Conservation (phyloP, 2,329 filamentous ascomycete genomes). For the Albophoma yamanashiensis region DNA sequence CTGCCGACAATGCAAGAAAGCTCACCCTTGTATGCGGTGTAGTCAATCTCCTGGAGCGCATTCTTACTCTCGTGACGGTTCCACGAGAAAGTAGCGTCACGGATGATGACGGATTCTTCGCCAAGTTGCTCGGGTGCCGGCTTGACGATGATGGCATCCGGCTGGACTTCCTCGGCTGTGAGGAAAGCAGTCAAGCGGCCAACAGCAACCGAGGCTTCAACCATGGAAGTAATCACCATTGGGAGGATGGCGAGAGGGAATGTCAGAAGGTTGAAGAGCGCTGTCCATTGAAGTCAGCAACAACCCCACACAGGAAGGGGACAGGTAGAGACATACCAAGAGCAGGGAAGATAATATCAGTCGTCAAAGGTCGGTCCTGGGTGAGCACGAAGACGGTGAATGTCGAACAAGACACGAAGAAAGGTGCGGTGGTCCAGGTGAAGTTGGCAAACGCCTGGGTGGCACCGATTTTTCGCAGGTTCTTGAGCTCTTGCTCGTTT, state of each 20-base stretch:
- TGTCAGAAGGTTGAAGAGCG: conserved; percentile 90
- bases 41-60: conserved; percentile 73
- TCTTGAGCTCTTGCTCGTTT: conserved; percentile 93
- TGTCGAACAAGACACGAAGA: conserved; percentile 93
- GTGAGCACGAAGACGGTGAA: conserved; percentile 92
- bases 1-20: conserved; percentile 86
- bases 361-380: conserved; percentile 69
- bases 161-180: conserved; percentile 78
- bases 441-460: conserved; percentile 93
- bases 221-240: conserved; percentile 95
- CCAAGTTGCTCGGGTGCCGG: conserved; percentile 64
- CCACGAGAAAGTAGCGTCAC: conserved; percentile 88
- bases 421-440: conserved; percentile 95
- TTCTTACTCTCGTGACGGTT: conserved; percentile 66
- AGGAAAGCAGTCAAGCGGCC: conserved; percentile 78
- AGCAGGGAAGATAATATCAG: conserved; percentile 92
- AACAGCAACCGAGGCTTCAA: conserved; percentile 91
- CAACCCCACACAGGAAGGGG: neutral
- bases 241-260: conserved; percentile 91
- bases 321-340: conserved; percentile 20
- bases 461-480: conserved; percentile 88
- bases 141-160: conserved; percentile 64
- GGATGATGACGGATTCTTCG: conserved; percentile 76
- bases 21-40: conserved; percentile 84
- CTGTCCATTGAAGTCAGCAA: conserved; percentile 28